Evolutionary conservation across 495 filamentous ascomycete genomes (phyloP).

Genomic region (Cercophora newfieldiana): DNA sequence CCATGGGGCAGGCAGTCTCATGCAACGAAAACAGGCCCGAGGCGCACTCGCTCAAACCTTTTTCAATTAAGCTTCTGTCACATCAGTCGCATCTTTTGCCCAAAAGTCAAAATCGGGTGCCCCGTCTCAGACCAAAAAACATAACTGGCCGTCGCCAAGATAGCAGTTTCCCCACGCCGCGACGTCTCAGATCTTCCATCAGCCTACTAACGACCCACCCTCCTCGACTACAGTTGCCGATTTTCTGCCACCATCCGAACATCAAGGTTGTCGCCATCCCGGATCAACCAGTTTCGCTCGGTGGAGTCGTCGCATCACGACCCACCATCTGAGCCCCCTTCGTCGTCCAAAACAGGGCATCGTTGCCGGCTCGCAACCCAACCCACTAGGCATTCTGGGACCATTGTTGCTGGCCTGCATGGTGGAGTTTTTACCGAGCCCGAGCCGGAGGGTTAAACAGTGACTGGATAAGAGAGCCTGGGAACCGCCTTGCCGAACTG

Average conservation of each 20-base stretch:
- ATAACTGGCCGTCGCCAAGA: conserved; percentile 22
- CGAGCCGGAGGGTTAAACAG: conserved; percentile 13
- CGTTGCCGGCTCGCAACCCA: conserved; percentile 20
- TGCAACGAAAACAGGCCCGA: not conserved
- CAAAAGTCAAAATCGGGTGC: not conserved
- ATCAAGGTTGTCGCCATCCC: conserved; percentile 15
- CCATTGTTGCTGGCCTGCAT: conserved; percentile 8
- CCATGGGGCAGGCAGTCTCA: conserved; percentile 10
- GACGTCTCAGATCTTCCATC: conserved; percentile 25
- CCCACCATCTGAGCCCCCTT: not conserved
- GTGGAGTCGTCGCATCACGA: conserved; percentile 15
- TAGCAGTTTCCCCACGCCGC: conserved; percentile 12
- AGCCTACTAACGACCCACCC: conserved; percentile 2
- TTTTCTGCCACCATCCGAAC: not conserved
- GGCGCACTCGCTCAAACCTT: conserved; percentile 11
- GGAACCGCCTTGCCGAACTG: not conserved
- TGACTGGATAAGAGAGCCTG: not conserved
- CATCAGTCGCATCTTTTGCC: conserved; percentile 9
- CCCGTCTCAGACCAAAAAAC: conserved; percentile 17
- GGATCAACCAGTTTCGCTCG: conserved; percentile 6
- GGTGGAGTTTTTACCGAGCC: conserved; percentile 18
- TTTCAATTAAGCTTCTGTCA: conserved; percentile 31
- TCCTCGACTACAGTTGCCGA: conserved; percentile 9
- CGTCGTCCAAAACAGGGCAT: conserved; percentile 14
- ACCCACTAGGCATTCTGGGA: not conserved